Evolutionary conservation across 495 filamentous ascomycete species (phyloP).

Genomic region (Penicillium desertorum): DNA sequence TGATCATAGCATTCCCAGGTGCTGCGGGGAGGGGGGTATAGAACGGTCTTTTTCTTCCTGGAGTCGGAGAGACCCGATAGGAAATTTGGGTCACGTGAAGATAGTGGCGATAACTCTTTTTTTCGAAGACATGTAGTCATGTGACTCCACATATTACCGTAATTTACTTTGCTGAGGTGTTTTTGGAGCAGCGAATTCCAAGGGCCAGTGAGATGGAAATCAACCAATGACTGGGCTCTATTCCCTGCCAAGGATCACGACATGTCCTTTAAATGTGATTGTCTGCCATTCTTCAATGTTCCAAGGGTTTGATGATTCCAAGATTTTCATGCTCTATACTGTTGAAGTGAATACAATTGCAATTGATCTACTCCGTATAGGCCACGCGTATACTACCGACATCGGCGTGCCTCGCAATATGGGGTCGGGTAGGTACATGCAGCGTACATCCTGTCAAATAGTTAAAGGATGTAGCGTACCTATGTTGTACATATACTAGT

Average conservation of each 20-base stretch:
- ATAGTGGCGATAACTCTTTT: constrained; percentile 14
- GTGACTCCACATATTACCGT: constrained; percentile 9
- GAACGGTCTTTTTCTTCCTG: constrained; percentile 9
- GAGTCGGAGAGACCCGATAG: constrained; percentile 12
- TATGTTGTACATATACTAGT: neutral
- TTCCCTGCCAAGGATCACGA: constrained; percentile 18
- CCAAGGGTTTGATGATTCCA: neutral
- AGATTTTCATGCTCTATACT: neutral
- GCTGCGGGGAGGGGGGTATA: constrained; percentile 2
- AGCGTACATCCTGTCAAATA: constrained; percentile 5
- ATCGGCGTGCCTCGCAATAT: constrained; percentile 4
- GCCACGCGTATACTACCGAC: neutral
- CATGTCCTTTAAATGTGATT: neutral
- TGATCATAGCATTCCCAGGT: constrained; percentile 46
- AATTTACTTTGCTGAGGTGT: neutral
- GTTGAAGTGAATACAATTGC: neutral
- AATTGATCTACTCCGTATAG: neutral
- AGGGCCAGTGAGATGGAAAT: neutral
- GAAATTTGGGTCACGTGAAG: constrained; percentile 18
- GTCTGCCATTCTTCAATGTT: neutral
- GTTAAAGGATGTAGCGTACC: neutral
- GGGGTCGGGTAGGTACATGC: constrained; percentile 8
- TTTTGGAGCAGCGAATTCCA: neutral
- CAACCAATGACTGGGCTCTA: constrained; percentile 1
- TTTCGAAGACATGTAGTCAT: neutral